Evolutionary conservation across 305 asterid genomes (phyloP).

Genomic region (Petunia hybrid): DNA sequence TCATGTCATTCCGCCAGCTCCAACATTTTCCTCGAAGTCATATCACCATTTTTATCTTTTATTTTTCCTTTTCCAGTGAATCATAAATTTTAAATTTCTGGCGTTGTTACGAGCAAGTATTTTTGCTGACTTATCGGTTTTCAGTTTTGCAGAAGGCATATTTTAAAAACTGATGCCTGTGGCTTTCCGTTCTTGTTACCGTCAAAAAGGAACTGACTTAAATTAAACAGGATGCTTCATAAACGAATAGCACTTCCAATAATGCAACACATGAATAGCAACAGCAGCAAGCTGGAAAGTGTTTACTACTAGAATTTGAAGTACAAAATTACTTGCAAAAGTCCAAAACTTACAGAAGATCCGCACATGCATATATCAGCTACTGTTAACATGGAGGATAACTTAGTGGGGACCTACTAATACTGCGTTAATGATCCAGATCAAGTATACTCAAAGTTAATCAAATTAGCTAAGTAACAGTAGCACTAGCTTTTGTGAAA

Average conservation of each 20-base stretch:
- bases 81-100: too few relatives aligned
- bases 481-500: not conserved
- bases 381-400: conserved; percentile 16
- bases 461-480: not conserved
- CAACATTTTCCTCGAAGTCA: too few relatives aligned
- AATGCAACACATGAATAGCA: conserved; percentile 16
- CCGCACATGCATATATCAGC: not conserved
- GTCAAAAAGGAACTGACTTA: not conserved
- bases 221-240: not conserved
- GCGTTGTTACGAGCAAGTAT: too few relatives aligned
- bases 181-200: too few relatives aligned
- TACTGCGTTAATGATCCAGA: not conserved
- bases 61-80: too few relatives aligned
- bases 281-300: conserved; percentile 19
- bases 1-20: too few relatives aligned
- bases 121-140: too few relatives aligned
- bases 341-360: not conserved
- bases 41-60: too few relatives aligned
- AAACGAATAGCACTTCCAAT: not conserved
- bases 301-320: not conserved
- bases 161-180: too few relatives aligned
- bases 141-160: too few relatives aligned
- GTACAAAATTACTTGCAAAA: not conserved
- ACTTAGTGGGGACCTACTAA: conserved; percentile 24
- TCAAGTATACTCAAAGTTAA: not conserved